Evolutionary conservation across 1,284 basidiomycete species (phyloP), one percentile per base, ranked within the genome.

Genomic region (Mycena citricolor): DNA sequence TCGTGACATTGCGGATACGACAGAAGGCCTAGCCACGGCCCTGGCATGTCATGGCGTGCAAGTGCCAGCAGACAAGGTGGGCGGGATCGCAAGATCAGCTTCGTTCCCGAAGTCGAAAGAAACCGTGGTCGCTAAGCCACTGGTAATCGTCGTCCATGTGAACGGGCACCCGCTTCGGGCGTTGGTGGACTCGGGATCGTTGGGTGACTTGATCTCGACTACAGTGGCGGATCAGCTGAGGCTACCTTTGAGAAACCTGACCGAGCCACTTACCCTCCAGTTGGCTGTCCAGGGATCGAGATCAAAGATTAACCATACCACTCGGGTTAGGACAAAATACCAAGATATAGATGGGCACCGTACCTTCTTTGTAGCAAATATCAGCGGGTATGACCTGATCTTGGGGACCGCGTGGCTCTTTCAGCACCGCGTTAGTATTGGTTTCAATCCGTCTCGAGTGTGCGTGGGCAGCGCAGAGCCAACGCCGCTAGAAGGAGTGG

Each of bases 361-460:
- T 0, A 32, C 36, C 13, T 31, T 53, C 8, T 36, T 50, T 33
- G 36, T 53, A 6, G 40, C 36, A 11, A 51, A 53, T 29, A 32
- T 63, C 1, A 44, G 58, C 1, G 45, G 29, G 6, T 62, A 63
- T 24, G 55, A 63, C 10, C 4, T 61, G 0, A 60, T 63, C 4
- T 39, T 61, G 0, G 54, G 58, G 5, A 62, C 58, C 1, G 61
- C 54, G 0, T 63, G 61, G 32, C 26, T 61, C 2, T 61, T 48
- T 16, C 57, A 60, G 12, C 58, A 61, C 24, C 4, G 54, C 4
- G 35, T 36, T 22, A 36, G 34, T 25, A 36, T 36, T 11, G 34
- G 34, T 8, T 4, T 36, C 17, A 36, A 36, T 17, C 35, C 35
- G 4, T 23, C 35, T 37, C 35, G 35, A 7, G 35, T 37, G 19